A percentile compares a stretch with the other conserved stretches of the same genome.
Conservation (phyloP, 148 eudicot genomes). For the Drosera capensis region DNA sequence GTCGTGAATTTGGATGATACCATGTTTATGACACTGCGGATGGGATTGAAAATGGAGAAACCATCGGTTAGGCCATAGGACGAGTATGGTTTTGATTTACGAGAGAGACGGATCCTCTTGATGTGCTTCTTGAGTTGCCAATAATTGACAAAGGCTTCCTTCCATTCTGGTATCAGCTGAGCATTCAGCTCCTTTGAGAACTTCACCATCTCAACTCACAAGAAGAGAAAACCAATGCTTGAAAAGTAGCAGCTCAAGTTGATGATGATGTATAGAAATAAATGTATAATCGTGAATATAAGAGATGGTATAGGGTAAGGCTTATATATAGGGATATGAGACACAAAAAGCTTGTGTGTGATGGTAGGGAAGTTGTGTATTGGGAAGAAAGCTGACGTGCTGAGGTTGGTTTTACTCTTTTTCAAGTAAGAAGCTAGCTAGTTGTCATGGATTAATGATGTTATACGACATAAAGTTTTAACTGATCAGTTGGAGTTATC, state of each 20-base stretch:
- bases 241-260: neutral
- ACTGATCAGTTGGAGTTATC: too few species aligned
- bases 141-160: neutral
- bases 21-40: slow-evolving; percentile 11
- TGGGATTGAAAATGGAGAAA: slow-evolving; percentile 42
- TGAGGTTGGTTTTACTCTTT: too few species aligned
- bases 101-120: slow-evolving; percentile 51
- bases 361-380: too few species aligned
- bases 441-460: too few species aligned
- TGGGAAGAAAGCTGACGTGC: too few species aligned
- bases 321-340: too few species aligned
- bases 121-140: slow-evolving; percentile 53
- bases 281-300: too few species aligned
- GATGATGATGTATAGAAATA: neutral
- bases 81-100: slow-evolving; percentile 24
- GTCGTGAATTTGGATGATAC: slow-evolving; percentile 10
- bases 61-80: slow-evolving; percentile 15
- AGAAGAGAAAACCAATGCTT: neutral
- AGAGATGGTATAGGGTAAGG: too few species aligned
- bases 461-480: too few species aligned
- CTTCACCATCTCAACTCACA: neutral
- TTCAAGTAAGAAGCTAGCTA: too few species aligned
- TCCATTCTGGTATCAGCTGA: neutral
- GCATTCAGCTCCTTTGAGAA: neutral
- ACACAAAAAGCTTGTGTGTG: too few species aligned